Conservation (phyloP, 2,329 filamentous ascomycete genomes). For the Gnomoniopsis sp. region DNA sequence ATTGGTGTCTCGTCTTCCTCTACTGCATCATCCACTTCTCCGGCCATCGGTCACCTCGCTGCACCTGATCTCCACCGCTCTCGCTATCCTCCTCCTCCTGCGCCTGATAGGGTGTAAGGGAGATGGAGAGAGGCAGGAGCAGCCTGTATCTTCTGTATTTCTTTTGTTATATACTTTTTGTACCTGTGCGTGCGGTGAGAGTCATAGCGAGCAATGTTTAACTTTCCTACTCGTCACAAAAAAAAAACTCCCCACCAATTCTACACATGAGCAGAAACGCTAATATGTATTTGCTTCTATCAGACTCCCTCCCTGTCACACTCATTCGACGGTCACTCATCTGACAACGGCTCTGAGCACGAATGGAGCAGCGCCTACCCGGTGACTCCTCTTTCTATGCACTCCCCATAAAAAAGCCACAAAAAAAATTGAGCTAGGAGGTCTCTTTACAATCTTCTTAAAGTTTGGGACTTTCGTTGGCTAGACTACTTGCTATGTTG, state of each 20-base stretch:
- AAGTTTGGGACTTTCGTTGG: neutral
- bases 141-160: neutral
- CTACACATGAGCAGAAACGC: slow-evolving; percentile 29
- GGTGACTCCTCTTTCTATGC: slow-evolving; percentile 69
- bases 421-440: neutral
- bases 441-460: neutral
- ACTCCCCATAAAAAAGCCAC: slow-evolving; percentile 11
- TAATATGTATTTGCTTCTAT: slow-evolving; percentile 38
- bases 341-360: slow-evolving; percentile 54
- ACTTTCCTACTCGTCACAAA: neutral
- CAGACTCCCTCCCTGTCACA: slow-evolving; percentile 77
- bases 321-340: slow-evolving; percentile 56
- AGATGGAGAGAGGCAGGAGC: neutral
- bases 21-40: slow-evolving; percentile 16
- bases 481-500: neutral
- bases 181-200: slow-evolving; percentile 13
- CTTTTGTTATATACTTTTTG: neutral
- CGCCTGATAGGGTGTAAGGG: slow-evolving; percentile 5
- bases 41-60: slow-evolving; percentile 17
- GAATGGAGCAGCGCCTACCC: slow-evolving; percentile 63
- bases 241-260: neutral
- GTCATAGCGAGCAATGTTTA: neutral
- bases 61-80: slow-evolving; percentile 19
- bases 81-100: slow-evolving; percentile 17
- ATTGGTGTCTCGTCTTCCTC: slow-evolving; percentile 7